These are phyloP conservation scores for Debaryomyces udenii DNA, from an alignment of 1,139 yeast species.

Conservation along the genomic window DNA sequence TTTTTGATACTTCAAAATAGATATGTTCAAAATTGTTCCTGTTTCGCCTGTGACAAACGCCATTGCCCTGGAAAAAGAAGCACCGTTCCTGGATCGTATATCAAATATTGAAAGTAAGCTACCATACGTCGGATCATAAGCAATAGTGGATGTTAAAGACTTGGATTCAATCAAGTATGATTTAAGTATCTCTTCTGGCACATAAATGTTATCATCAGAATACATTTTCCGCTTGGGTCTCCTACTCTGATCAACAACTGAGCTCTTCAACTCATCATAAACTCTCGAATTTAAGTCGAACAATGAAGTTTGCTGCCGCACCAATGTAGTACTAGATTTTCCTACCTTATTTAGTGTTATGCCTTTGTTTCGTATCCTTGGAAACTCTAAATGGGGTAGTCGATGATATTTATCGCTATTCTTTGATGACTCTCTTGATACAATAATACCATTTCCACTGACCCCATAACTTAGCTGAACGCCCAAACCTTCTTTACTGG, in stretches of 20 bases:
- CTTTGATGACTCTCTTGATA: constrained; percentile 16
- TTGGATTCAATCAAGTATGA: constrained; percentile 29
- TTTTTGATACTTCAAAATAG: constrained; percentile 17
- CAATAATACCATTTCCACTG: constrained; percentile 31
- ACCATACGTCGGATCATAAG: constrained; percentile 45
- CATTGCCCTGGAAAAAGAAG: constrained; percentile 21
- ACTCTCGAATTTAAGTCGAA: constrained; percentile 18
- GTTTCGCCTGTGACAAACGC: constrained; percentile 39
- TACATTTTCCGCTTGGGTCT: constrained; percentile 13
- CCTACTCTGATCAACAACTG: constrained; percentile 7
- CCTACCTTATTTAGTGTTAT: constrained; percentile 19
- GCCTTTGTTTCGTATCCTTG: constrained; percentile 27
- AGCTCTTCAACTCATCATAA: constrained; percentile 16
- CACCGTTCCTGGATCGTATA: constrained; percentile 18
- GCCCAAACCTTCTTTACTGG: constrained; percentile 44
- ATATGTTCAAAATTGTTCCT: constrained; percentile 32
- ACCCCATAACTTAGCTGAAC: constrained; percentile 44
- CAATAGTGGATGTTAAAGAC: constrained; percentile 27
- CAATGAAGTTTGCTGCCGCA: constrained; percentile 17
- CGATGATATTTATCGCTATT: constrained; percentile 8
- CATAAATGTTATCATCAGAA: constrained; percentile 15
- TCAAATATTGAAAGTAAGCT: constrained; percentile 25
- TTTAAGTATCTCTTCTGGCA: constrained; percentile 30
- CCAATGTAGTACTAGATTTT: constrained; percentile 17
- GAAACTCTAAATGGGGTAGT: constrained; percentile 24